These are phyloP conservation scores for Fusarium tuaranense DNA, from an alignment of 2,329 filamentous ascomycete genomes.

Conservation along the genomic window DNA sequence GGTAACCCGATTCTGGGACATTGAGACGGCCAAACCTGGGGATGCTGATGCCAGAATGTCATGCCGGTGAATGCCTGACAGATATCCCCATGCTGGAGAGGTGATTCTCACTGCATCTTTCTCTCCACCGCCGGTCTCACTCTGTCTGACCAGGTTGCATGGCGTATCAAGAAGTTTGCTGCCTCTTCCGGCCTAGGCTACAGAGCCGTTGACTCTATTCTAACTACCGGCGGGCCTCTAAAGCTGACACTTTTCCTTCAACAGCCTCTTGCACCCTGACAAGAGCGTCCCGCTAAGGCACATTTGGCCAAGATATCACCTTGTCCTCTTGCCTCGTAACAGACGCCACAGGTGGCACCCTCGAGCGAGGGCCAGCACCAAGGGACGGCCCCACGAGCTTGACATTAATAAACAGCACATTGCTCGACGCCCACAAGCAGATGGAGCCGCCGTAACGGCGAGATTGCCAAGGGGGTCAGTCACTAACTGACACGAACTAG, in stretches of 20 bases:
- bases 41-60: constrained; percentile 18
- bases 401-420: constrained; percentile 36
- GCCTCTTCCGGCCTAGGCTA: constrained; percentile 25
- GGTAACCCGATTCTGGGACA: constrained; percentile 1
- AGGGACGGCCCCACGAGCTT: constrained; percentile 28
- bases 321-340: constrained; percentile 13
- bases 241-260: constrained; percentile 11
- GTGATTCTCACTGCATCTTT: constrained; percentile 4
- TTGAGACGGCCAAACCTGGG: constrained; percentile 5
- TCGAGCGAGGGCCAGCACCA: constrained; percentile 15
- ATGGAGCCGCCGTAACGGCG: constrained; percentile 20
- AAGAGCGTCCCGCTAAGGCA: constrained; percentile 11
- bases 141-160: constrained; percentile 6
- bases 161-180: constrained; percentile 15
- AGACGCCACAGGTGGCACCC: constrained; percentile 24
- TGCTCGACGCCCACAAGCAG: constrained; percentile 11
- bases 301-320: constrained; percentile 21
- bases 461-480: constrained; percentile 36
- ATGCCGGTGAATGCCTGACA: constrained; percentile 15
- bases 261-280: constrained; percentile 8
- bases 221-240: constrained; percentile 25
- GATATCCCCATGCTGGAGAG: background rate
- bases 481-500: constrained; percentile 36
- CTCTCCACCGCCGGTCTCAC: constrained; percentile 23
- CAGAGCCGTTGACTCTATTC: constrained; percentile 30